Base-by-base conservation (phyloP, 2,329 filamentous ascomycete species). In the Phaeosphaeria sp. region DNA sequence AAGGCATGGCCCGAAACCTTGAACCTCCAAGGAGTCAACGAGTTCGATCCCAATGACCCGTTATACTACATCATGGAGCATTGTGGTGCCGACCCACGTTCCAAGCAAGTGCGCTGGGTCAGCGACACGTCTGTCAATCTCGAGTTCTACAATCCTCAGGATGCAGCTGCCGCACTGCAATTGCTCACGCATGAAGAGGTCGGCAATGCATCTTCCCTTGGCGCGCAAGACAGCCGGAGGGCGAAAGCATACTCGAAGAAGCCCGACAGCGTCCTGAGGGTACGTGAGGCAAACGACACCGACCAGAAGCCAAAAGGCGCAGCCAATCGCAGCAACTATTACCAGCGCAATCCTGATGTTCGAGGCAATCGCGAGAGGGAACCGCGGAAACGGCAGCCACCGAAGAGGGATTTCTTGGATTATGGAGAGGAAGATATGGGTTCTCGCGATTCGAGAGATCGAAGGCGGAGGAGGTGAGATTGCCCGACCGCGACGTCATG, bases 91-190 rank as follows among this genome's bases (percentile, higher is more conserved):
- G 80, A 51, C 81, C 88, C 55, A 81, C 85, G 55, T 84, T 86
- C 72, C 43, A 73, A 73, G 49, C 64, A 70, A 60, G 83, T 97
- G 62, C 93, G 98, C 79, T 99, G 95, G 95, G 92, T 99, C 65
- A 92, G 98, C 75, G 95, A 99, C 77, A 89, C 87, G 6, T 94
- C 92, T 0, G 92, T 92, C 61, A 98, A 98, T 74, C 82, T 97
- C 52, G 78, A 96, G 51, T 98, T 95, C 79, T 81, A 82, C 55
- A 82, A 80, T 36, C 72, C 81, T 13, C 80, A 84, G 45, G 77
- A 83, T 13, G 87, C 87, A 1, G 69, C 81, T 5, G 75, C 81
- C 51, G 87, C 87, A 20, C 78, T 90, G 22, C 69, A 74, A 30
- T 79, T 81, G 3, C 79, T 90, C 48, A 79, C 82, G 15, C 71